These are phyloP conservation scores for Neoboletus subvelutipes DNA, from an alignment of 768 basidiomycete genomes.

Conservation along the genomic window DNA sequence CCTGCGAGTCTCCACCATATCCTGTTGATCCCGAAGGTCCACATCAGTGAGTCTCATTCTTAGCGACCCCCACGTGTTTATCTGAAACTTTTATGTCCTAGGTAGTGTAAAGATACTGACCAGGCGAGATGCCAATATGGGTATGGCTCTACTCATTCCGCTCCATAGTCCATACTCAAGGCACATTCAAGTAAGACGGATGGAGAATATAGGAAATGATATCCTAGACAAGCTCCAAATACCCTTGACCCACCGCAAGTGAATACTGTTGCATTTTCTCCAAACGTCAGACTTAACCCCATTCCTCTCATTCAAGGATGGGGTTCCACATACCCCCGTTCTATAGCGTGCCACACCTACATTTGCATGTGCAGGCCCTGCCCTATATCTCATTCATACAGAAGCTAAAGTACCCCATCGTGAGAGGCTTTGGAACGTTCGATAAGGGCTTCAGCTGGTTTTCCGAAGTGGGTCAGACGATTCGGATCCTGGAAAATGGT, in stretches of 20 bases:
- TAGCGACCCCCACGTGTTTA: background rate
- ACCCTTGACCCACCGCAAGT: constrained; percentile 48
- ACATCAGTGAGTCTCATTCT: constrained; percentile 42
- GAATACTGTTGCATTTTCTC: constrained; percentile 3
- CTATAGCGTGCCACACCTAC: constrained; percentile 69
- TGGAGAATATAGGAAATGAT: constrained; percentile 51
- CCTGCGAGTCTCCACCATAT: constrained; percentile 52
- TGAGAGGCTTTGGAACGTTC: constrained; percentile 36
- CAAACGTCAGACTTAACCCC: background rate
- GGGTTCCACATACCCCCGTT: constrained; percentile 85
- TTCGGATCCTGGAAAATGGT: constrained; percentile 57
- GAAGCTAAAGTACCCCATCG: constrained; percentile 50
- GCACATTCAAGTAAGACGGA: constrained; percentile 39
- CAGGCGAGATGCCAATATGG: constrained; percentile 44
- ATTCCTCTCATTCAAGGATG: constrained; percentile 44
- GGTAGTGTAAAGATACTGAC: constrained; percentile 55
- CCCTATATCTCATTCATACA: constrained; percentile 51
- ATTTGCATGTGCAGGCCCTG: constrained; percentile 69
- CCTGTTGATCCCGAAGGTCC: constrained; percentile 50
- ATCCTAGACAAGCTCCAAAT: constrained; percentile 50
- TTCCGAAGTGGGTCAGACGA: constrained; percentile 57
- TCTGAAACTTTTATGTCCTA: constrained; percentile 22
- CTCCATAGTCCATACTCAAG: constrained; percentile 21
- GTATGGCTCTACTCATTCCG: constrained; percentile 36
- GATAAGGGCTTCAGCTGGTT: constrained; percentile 78